Conservation (phyloP, 2,329 filamentous ascomycete species). For the Arthrobotrys conoides region DNA sequence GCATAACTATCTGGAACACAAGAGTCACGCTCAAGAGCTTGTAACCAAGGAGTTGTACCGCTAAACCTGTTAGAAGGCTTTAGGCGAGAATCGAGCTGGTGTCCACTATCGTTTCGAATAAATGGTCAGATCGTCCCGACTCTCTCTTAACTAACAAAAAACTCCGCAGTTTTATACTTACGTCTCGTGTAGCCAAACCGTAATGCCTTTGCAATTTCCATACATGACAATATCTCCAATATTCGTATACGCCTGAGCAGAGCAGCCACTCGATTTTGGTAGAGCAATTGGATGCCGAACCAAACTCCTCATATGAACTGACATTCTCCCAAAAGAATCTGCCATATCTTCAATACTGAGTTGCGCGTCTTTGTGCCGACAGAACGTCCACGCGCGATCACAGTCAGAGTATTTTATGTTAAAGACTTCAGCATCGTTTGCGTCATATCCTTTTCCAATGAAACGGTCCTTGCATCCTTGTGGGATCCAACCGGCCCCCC, state of each 20-base stretch:
- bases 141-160: background rate
- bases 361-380: constrained; percentile 59
- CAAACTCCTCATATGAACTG: constrained; percentile 60
- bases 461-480: constrained; percentile 57
- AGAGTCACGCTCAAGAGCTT: constrained; percentile 43
- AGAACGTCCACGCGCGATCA: constrained; percentile 53
- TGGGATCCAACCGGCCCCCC: constrained; percentile 56
- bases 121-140: constrained; percentile 6
- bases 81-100: constrained; percentile 49
- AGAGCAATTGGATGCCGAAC: constrained; percentile 57
- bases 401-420: constrained; percentile 60
- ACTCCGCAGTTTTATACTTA: constrained; percentile 14
- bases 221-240: constrained; percentile 49
- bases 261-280: constrained; percentile 30
- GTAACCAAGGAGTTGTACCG: constrained; percentile 30
- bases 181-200: constrained; percentile 55
- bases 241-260: constrained; percentile 37
- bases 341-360: constrained; percentile 59
- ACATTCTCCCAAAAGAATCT: constrained; percentile 57
- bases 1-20: constrained; percentile 58
- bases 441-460: constrained; percentile 24
- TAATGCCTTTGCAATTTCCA: constrained; percentile 26
- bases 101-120: constrained; percentile 32
- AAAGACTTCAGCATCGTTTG: constrained; percentile 52
- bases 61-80: constrained; percentile 41